Evolutionary conservation across 2,329 filamentous ascomycete species (phyloP).

Genomic region (Ophiocordyceps camponoti-leonardi): DNA sequence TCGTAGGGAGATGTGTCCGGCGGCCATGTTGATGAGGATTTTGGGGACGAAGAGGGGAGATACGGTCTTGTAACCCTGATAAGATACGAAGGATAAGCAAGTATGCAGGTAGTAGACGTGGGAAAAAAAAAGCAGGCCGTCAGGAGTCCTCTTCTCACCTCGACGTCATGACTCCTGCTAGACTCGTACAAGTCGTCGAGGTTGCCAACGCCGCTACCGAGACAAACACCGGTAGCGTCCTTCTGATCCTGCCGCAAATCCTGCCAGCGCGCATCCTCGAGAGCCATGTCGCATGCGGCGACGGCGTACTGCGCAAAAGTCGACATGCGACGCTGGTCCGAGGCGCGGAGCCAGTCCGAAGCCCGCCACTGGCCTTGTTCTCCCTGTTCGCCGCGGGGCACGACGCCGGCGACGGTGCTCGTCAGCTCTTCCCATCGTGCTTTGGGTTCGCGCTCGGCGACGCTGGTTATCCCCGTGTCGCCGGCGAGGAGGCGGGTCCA

Average conservation of each 20-base stretch:
- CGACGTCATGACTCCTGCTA: slow-evolving; percentile 55
- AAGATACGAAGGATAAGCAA: no score
- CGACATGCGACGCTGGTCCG: slow-evolving; percentile 65
- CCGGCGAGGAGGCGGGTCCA: slow-evolving; percentile 71
- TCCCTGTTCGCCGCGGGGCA: slow-evolving; percentile 41
- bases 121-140: no score
- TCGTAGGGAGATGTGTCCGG: slow-evolving; percentile 87
- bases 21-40: slow-evolving; percentile 85
- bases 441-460: slow-evolving; percentile 40
- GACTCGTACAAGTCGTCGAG: slow-evolving; percentile 81
- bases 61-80: slow-evolving; percentile 76
- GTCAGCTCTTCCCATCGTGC: slow-evolving; percentile 53
- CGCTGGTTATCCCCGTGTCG: slow-evolving; percentile 63
- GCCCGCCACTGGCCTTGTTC: slow-evolving; percentile 30
- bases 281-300: slow-evolving; percentile 70
- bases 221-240: slow-evolving; percentile 72
- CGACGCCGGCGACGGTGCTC: slow-evolving; percentile 69
- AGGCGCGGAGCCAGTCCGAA: slow-evolving; percentile 33
- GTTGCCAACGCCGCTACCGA: slow-evolving; percentile 92
- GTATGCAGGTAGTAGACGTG: no score
- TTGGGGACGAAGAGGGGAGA: slow-evolving; percentile 88
- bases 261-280: slow-evolving; percentile 67
- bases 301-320: slow-evolving; percentile 82
- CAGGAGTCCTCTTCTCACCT: no score
- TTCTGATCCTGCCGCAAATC: slow-evolving; percentile 41